Percentiles rank a stretch among this genome's conserved stretches.
phyloP scores from a whole-genome alignment of 2,329 filamentous ascomycete species.

The Alternaria arborescens region DNA sequence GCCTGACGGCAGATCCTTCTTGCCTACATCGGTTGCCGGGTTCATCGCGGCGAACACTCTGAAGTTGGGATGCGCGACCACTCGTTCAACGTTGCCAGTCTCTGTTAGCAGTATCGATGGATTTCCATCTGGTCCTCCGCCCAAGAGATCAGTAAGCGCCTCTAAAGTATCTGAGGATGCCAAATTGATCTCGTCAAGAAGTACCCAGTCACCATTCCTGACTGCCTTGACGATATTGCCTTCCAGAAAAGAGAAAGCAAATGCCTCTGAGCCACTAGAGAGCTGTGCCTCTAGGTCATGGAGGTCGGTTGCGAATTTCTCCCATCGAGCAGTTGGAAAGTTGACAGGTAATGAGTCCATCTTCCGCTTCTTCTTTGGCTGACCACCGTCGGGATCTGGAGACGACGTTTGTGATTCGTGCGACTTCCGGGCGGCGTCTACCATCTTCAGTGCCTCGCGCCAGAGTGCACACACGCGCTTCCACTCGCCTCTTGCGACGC shows the following conservation, averaged over 20 bases:
- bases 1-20: slow-evolving; percentile 88
- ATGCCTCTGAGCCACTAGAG: slow-evolving; percentile 73
- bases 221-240: slow-evolving; percentile 97
- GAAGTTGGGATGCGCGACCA: slow-evolving; percentile 90
- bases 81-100: slow-evolving; percentile 89
- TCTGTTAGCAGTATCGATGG: slow-evolving; percentile 92
- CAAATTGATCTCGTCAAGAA: slow-evolving; percentile 96
- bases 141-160: slow-evolving; percentile 86
- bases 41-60: slow-evolving; percentile 99
- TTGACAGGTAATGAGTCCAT: slow-evolving; percentile 61
- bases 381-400: slow-evolving; percentile 60
- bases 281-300: slow-evolving; percentile 83
- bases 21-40: slow-evolving; percentile 95
- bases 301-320: slow-evolving; percentile 76
- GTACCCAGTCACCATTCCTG: slow-evolving; percentile 94
- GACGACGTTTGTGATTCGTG: slow-evolving; percentile 54
- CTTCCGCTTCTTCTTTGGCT: slow-evolving; percentile 76
- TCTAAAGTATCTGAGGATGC: slow-evolving; percentile 95
- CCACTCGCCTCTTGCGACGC: slow-evolving; percentile 85
- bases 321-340: slow-evolving; percentile 76
- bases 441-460: slow-evolving; percentile 89
- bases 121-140: slow-evolving; percentile 72
- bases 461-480: slow-evolving; percentile 83
- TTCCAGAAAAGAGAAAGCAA: slow-evolving; percentile 95
- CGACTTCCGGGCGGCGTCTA: slow-evolving; percentile 61